Conservation (phyloP, 805 yeast species). For the Blastobotrys parvus region DNA sequence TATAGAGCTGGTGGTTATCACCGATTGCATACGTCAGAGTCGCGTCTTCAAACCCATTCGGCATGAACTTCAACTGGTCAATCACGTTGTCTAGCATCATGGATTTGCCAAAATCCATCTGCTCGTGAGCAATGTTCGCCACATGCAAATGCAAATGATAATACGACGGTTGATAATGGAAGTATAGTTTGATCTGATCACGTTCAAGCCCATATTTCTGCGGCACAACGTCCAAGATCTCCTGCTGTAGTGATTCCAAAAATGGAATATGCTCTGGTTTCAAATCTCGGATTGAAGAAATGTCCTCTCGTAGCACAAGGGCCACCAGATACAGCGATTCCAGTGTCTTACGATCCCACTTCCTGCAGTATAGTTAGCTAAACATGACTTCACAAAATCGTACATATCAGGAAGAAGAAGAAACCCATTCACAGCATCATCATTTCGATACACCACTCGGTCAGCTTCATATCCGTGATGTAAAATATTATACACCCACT, state of each 20-base stretch:
- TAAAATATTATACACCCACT: constrained; percentile 86
- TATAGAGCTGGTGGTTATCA: constrained; percentile 74
- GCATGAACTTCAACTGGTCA: constrained; percentile 51
- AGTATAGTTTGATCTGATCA: constrained; percentile 63
- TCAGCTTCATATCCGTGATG: constrained; percentile 80
- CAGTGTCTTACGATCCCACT: constrained; percentile 77
- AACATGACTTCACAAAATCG: constrained; percentile 2
- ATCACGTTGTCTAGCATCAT: constrained; percentile 72
- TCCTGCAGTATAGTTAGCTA: constrained; percentile 24
- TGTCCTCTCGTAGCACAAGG: constrained; percentile 60
- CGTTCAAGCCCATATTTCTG: constrained; percentile 38
- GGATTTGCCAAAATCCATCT: constrained; percentile 74
- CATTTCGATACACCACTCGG: constrained; percentile 60
- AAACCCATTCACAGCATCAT: constrained; percentile 47
- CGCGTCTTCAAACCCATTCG: constrained; percentile 50
- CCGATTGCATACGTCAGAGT: constrained; percentile 62
- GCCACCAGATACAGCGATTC: constrained; percentile 71
- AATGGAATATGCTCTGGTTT: constrained; percentile 49
- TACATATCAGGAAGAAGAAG: constrained; percentile 82
- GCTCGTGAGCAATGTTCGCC: constrained; percentile 64
- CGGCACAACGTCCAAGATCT: constrained; percentile 42
- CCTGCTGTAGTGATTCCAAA: constrained; percentile 39
- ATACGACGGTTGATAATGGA: constrained; percentile 92
- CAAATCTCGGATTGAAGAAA: constrained; percentile 71
- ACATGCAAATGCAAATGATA: constrained; percentile 93